A percentile compares a stretch with the other conserved stretches of the same genome.
These are phyloP conservation scores for Paragyromitra xinjiangensis DNA, from an alignment of 495 filamentous ascomycete genomes.

Conservation along the genomic window DNA sequence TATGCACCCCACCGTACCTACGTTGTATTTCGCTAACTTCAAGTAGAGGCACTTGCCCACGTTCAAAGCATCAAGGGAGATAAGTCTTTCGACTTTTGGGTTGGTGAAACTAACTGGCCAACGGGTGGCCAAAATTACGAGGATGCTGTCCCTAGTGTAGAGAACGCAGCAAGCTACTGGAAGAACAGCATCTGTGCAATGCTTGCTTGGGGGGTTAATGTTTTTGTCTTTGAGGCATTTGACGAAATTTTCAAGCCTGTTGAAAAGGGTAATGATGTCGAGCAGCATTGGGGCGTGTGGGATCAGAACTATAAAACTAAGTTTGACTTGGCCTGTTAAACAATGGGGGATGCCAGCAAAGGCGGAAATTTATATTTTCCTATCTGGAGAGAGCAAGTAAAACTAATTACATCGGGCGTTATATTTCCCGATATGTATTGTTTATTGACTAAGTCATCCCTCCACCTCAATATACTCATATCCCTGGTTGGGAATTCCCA, in stretches of 20 bases:
- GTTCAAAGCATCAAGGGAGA: conserved; percentile 70
- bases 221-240: conserved; percentile 87
- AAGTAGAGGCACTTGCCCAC: conserved; percentile 68
- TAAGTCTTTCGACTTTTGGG: conserved; percentile 71
- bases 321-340: conserved; percentile 67
- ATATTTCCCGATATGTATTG: too few relatives aligned
- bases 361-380: not conserved
- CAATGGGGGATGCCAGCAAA: not conserved
- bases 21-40: conserved; percentile 14
- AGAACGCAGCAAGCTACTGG: conserved; percentile 71
- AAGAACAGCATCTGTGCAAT: conserved; percentile 74
- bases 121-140: conserved; percentile 72
- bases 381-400: too few relatives aligned
- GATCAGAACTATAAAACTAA: conserved; percentile 70
- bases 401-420: too few relatives aligned
- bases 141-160: conserved; percentile 68
- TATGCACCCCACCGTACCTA: conserved; percentile 14
- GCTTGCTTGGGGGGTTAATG: conserved; percentile 75
- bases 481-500: too few relatives aligned
- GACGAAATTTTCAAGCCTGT: conserved; percentile 72
- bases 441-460: too few relatives aligned
- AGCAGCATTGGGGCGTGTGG: conserved; percentile 82
- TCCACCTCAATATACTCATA: too few relatives aligned
- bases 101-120: conserved; percentile 74
- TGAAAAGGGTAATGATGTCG: conserved; percentile 75